Base-by-base conservation (phyloP, 345 rosid genomes). In the Murraya koenigii region DNA sequence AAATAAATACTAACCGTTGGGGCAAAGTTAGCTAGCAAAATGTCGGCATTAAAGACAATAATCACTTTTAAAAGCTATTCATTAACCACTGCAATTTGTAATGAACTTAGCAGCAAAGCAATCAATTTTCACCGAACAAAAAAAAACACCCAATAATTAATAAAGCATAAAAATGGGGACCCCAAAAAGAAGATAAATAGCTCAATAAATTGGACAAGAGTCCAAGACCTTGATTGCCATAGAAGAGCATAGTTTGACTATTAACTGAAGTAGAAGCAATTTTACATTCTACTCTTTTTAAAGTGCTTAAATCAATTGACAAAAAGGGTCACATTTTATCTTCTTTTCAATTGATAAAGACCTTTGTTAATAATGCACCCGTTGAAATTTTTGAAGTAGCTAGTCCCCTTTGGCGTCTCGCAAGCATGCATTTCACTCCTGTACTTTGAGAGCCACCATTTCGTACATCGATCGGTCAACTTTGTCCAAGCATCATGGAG, bases 401-500 rank as follows among this genome's bases (percentile, higher is more conserved):
- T 5, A 74, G n/a, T 49, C 36, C 30, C 33, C 35, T 44, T 36
- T 22, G 74, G 72, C 77, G 66, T 69, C 32, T 69, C 59, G 44
- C 36, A 32, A 47, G 56, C 41, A n/a, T 49, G 6, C 35, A 77
- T 52, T 52, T 52, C 22, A 28, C 25, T 5, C 71, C 61, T 65
- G 59, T 28, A 64, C 23, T 44, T 32, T 52, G 20, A 52, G n/a
- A 52, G 19, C 22, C 56, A n/a, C 67, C 5, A 26, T 13, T 54
- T 63, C 44, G 61, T 75, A 55, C 33, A 36, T 7, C n/a, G 62
- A 6, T 15, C n/a, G 7, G 74, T 69, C 83, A 75, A 86, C 76
- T 81, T 79, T 71, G 76, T 75, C 89, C 85, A 49, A 75, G 72
- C 71, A 78, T 69, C 61, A 59, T 68, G 86, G 84, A 86, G 69